Evolutionary conservation across 129 eudicot genomes (phyloP), one percentile per base, ranked within the genome.

Genomic region (Flaveria linearis): DNA sequence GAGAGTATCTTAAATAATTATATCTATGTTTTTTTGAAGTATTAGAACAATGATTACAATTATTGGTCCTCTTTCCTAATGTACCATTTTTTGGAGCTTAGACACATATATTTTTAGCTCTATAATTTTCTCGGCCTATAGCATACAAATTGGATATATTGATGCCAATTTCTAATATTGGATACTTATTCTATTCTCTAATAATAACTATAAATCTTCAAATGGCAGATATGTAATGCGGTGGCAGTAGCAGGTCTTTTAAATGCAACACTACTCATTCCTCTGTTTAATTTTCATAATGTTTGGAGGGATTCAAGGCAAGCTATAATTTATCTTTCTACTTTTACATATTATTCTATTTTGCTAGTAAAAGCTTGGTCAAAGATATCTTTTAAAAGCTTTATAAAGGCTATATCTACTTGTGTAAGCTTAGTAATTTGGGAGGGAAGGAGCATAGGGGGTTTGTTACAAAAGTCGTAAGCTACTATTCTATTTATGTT

Each of bases 221-320:
- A 65, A 53, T 82, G 79, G 47, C 91, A 93, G 98, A 90, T 93
- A 75, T 90, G 98, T 87, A 93, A 93, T 82, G 98, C 98, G 16
- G 98, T 93, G 68, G 98, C 96, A 43, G 87, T 93, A 51, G 98
- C 98, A 49, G 97, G 92, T 71, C 86, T 90, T 56, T 68, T 93
- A 47, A 89, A 89, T 84, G 96, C 90, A 23, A 88, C 98, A 43
- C 83, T 93, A 56, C 87, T 93, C 74, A 90, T 93, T 74, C 98
- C 98, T 33, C 90, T 80, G 43, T 80, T 93, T 68, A 83, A 82
- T 76, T 79, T 86, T 77, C 90, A 93, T 84, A 90, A 77, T 76
- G 95, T 93, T 41, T 93, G 98, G 98, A 85, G 78, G 85, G 98
- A 93, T 80, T 72, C 91, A n/a, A 93, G 98, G 98, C 80, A 85